phyloP scores from a whole-genome alignment of 495 filamentous ascomycete genomes.

The Lepidopterella palustris region DNA sequence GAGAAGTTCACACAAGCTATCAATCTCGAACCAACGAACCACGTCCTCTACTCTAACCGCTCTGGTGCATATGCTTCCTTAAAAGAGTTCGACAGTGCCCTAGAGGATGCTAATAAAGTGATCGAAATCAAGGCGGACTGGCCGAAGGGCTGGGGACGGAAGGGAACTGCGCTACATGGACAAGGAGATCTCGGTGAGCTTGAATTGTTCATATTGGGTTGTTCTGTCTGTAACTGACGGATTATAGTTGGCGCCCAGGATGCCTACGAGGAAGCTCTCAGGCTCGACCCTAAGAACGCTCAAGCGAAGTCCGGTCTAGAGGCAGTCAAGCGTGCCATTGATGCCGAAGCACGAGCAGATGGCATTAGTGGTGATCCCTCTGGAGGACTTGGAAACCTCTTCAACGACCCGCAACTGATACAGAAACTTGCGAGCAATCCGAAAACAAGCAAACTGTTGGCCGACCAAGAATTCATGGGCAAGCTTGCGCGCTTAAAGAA shows the following conservation, averaged over 20 bases:
- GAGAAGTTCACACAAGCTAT: constrained; percentile 94
- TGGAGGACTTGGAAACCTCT: constrained; percentile 79
- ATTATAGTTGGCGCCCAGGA: constrained; percentile 65
- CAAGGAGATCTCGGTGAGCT: constrained; percentile 67
- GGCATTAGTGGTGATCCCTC: constrained; percentile 60
- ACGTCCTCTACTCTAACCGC: constrained; percentile 95
- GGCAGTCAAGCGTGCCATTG: constrained; percentile 80
- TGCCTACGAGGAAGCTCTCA: constrained; percentile 85
- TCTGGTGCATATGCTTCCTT: constrained; percentile 94
- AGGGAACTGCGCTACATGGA: constrained; percentile 86
- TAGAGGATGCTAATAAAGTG: constrained; percentile 87
- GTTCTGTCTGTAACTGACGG: constrained; percentile 12
- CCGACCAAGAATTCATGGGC: constrained; percentile 79
- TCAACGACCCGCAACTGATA: constrained; percentile 83
- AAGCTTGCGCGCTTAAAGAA: constrained; percentile 75
- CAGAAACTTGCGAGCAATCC: constrained; percentile 90
- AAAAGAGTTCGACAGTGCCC: constrained; percentile 72
- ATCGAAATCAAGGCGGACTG: constrained; percentile 94
- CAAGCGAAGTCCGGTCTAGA: constrained; percentile 84
- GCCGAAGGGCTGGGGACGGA: constrained; percentile 91
- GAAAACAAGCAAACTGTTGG: constrained; percentile 81
- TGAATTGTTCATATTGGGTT: not conserved
- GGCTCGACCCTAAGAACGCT: constrained; percentile 83
- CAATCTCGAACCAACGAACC: constrained; percentile 77
- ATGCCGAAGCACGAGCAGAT: constrained; percentile 64